Evolutionary conservation across 1,139 yeast species (phyloP), one percentile per base, ranked within the genome.

Genomic region (Candida labiduridarum): DNA sequence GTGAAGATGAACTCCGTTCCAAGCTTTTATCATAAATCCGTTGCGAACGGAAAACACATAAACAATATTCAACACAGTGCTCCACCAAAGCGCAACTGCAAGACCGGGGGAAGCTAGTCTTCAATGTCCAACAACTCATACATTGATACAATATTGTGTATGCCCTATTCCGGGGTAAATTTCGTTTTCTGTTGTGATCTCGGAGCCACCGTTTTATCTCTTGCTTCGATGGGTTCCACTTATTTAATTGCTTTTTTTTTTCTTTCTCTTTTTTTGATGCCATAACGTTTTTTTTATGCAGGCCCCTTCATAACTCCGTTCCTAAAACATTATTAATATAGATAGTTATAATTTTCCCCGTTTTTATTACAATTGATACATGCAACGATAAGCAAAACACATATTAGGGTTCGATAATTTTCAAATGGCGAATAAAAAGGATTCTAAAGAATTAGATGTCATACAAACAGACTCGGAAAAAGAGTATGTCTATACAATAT

Each of bases 301-400:
- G 25, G 9, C 16, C 25, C 25, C 9, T 18, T 16, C 40, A 36
- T 36, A 36, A 36, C 12, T 82, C 62, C 96, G 82, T 29, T 9
- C 11, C n/a, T 9, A 9, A 29, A 3, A 12, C n/a, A 12, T 29
- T 29, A 29, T 29, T 12, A 29, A 29, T 29, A 29, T 29, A 29
- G n/a, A 29, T 29, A 29, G 11, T 10, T 3, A 9, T 12, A 29
- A 29, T 8, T 10, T 58, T 85, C 85, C 63, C 94, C 94, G 50
- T 82, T 85, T 65, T 90, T 95, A 65, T 92, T 84, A 62, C 85
- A 81, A 76, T 87, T 89, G 59, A 90, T 68, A 47, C 95, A 79
- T 33, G 8, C 8, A 36, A 1, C 39, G n/a, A n/a, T n/a, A n/a
- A n/a, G 11, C 12, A 30, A 12, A 33, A 33, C 18, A 2, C 15